Evolutionary conservation across 2,329 filamentous ascomycete genomes (phyloP), one percentile per base, ranked within the genome.

Genomic region (Bipolaris gigantea): DNA sequence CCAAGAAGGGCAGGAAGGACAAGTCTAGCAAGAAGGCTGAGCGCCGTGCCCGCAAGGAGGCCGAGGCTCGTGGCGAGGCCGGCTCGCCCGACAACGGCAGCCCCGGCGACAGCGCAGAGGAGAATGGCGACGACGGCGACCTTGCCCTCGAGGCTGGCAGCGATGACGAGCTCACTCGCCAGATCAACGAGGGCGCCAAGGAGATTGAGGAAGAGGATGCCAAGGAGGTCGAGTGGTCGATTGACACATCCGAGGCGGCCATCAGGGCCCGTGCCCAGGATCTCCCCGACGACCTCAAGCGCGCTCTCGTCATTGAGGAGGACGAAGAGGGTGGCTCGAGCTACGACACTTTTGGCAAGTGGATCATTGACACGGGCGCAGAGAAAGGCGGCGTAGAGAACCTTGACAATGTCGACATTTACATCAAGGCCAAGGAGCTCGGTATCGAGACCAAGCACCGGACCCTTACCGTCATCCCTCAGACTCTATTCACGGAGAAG

Each of bases 381-480:
- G 87, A 89, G 59, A 78, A 82, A 77, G 89, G 89, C 58, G 82
- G 86, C 66, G 82, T 96, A 66, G 82, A 86, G 77, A 87, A 92
- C 55, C 84, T 99, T 62, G 87, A 91, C 71, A 92, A 95, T 70
- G 83, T 97, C 63, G 88, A 92, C 35, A 90, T 99, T 74, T 97
- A 96, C 77, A 80, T 95, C 78, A 97, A 99, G 83, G 93, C 93
- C 62, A 94, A 96, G 80, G 94, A 97, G 68, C 82, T 97, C 52
- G 92, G 92, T 66, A 94, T 99, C 62, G 93, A 97, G 79, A 77
- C 78, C 78, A 99, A 97, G 85, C 90, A 97, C 82, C 92, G 89
- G 78, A 96, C 92, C 44, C 83, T 96, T 51, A 84, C 92, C 53
- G 92, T 99, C 55, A 86, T 99, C 40, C 90, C 92, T 44, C 92